Conservation (phyloP, 2,329 filamentous ascomycete genomes). For the Sporothrix curviconia region DNA sequence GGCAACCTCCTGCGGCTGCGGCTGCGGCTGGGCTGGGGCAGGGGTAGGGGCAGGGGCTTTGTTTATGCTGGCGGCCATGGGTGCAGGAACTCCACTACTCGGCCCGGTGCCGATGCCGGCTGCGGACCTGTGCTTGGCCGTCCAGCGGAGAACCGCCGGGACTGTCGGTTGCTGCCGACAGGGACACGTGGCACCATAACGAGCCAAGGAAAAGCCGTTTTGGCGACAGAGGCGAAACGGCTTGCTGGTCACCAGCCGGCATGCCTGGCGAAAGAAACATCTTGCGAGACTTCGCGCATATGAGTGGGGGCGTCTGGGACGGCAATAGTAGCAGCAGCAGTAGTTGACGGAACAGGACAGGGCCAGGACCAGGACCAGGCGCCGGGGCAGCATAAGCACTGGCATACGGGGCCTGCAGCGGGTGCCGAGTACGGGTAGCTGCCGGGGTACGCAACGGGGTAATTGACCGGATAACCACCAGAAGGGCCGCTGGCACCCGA, state of each 20-base stretch:
- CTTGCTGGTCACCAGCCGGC: not conserved
- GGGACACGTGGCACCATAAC: slow-evolving; percentile 38
- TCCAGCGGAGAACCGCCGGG: slow-evolving; percentile 8
- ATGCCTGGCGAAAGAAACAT: not conserved
- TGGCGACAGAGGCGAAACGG: slow-evolving; percentile 21
- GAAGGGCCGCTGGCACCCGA: not conserved
- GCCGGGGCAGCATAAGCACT: no score
- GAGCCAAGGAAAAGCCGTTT: slow-evolving; percentile 37
- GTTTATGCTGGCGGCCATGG: slow-evolving; percentile 4
- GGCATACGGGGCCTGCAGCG: no score
- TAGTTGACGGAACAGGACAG: not conserved
- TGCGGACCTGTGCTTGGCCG: not conserved
- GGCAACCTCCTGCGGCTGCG: slow-evolving; percentile 17
- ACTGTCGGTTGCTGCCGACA: slow-evolving; percentile 28
- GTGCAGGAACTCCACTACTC: no score
- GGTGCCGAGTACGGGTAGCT: slow-evolving; percentile 37
- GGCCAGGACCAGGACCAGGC: no score
- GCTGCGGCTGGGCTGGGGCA: slow-evolving; percentile 1
- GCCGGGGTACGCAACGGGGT: no score
- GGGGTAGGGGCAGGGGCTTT: slow-evolving; percentile 6
- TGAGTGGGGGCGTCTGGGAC: not conserved
- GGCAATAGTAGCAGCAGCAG: not conserved
- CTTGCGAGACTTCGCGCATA: not conserved
- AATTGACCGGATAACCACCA: no score
- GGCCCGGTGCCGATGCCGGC: no score